Conservation (phyloP, 225 moss, liverwort and hornwort species). For the Straminergon stramineum region DNA sequence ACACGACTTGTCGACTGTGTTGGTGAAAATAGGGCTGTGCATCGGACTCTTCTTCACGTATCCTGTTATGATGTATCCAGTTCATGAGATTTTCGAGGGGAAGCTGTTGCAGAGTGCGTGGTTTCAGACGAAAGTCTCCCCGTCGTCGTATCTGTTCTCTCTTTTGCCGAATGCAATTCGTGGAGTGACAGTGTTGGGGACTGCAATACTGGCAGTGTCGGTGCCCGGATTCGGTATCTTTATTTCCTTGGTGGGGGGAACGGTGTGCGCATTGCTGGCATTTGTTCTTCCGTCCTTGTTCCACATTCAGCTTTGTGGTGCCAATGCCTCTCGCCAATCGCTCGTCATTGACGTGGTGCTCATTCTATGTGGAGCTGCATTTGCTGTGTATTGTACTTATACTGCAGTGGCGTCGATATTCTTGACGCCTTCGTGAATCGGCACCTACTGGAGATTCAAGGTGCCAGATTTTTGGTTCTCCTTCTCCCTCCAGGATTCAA, state of each 20-base stretch:
- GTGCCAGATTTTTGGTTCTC: background rate
- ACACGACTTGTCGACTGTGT: conserved; percentile 43
- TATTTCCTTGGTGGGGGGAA: conserved; percentile 84
- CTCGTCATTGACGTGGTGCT: conserved; percentile 37
- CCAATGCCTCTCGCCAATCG: conserved; percentile 1
- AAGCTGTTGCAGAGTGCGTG: conserved; percentile 53
- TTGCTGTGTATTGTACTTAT: conserved; percentile 59
- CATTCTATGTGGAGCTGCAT: conserved; percentile 41
- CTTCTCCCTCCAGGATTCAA: background rate
- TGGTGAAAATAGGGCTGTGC: conserved; percentile 71
- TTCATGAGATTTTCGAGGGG: conserved; percentile 85
- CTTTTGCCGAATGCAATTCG: conserved; percentile 44
- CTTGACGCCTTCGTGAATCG: conserved; percentile 9
- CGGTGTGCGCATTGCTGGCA: conserved; percentile 84
- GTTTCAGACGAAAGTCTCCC: conserved; percentile 45
- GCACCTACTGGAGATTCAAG: background rate
- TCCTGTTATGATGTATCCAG: conserved; percentile 90
- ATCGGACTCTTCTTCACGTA: conserved; percentile 86
- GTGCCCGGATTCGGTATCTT: conserved; percentile 87
- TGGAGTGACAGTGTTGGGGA: conserved; percentile 44
- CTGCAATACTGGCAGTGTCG: conserved; percentile 53
- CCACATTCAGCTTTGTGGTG: conserved; percentile 56
- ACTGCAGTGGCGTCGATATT: conserved; percentile 37
- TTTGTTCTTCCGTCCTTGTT: conserved; percentile 77
- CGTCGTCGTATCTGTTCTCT: conserved; percentile 15